These are phyloP conservation scores for Chytriomyces sp. DNA, from an alignment of 192 early-diverging fungal genomes.

Conservation along the genomic window DNA sequence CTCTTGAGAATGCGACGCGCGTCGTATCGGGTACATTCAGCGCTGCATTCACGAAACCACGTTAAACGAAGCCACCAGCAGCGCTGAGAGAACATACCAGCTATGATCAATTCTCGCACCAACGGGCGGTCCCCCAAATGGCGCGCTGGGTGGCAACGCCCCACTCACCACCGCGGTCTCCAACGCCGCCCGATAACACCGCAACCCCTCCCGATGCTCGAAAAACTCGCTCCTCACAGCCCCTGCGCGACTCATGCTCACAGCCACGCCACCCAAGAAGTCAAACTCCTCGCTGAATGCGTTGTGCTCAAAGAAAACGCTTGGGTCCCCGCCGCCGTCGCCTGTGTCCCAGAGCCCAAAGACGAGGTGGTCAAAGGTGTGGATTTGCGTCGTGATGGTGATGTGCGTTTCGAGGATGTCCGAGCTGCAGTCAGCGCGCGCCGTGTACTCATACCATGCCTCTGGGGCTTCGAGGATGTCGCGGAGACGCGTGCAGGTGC, in stretches of 20 bases:
- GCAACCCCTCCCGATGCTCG: slow-evolving; percentile 47
- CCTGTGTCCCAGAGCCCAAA: slow-evolving; percentile 54
- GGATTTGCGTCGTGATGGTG: slow-evolving; percentile 43
- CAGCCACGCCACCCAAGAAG: slow-evolving; percentile 48
- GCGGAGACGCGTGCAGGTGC: slow-evolving; percentile 24
- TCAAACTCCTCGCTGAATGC: slow-evolving; percentile 47
- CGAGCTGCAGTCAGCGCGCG: not conserved
- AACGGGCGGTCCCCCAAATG: slow-evolving; percentile 6
- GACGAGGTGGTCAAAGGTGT: slow-evolving; percentile 50
- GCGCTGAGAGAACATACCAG: not conserved
- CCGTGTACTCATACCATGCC: slow-evolving; percentile 37
- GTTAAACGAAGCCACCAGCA: not conserved
- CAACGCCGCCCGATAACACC: slow-evolving; percentile 42
- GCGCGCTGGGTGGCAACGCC: slow-evolving; percentile 37
- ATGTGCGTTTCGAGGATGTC: slow-evolving; percentile 42
- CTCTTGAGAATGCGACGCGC: slow-evolving; percentile 27
- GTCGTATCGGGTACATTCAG: slow-evolving; percentile 40
- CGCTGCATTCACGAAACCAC: slow-evolving; percentile 33
- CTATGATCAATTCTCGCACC: slow-evolving; percentile 32
- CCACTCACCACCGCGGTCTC: slow-evolving; percentile 21
- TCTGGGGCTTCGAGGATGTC: slow-evolving; percentile 26
- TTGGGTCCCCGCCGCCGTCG: not conserved
- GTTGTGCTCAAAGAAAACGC: slow-evolving; percentile 47
- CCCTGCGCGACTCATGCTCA: slow-evolving; percentile 24
- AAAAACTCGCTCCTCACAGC: slow-evolving; percentile 37